A percentile compares a stretch with the other conserved stretches of the same genome.
Conservation (phyloP, 345 rosid genomes). For the Bruguiera parviflora region DNA sequence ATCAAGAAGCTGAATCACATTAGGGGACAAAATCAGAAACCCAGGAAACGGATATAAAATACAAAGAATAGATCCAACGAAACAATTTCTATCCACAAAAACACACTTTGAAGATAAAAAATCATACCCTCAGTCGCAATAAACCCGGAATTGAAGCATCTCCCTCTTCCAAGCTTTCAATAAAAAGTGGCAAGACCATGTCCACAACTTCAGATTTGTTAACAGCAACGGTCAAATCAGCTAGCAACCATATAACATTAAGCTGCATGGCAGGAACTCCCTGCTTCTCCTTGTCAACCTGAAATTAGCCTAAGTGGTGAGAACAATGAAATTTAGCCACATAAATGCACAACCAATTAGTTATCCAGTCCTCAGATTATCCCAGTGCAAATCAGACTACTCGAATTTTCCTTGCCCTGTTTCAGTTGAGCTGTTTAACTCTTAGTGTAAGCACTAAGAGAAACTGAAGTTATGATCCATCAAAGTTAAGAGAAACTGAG, state of each 20-base stretch:
- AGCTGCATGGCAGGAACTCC: slow-evolving; percentile 76
- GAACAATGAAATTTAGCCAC: neutral
- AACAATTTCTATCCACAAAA: slow-evolving; percentile 19
- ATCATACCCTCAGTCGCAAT: slow-evolving; percentile 82
- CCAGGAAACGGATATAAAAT: slow-evolving; percentile 9
- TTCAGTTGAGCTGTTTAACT: no score
- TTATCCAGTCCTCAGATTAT: neutral
- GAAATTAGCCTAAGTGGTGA: slow-evolving; percentile 29
- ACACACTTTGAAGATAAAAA: slow-evolving; percentile 31
- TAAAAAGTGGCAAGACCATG: slow-evolving; percentile 94
- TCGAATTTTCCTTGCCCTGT: no score
- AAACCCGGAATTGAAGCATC: slow-evolving; percentile 88
- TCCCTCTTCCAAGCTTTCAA: slow-evolving; percentile 98
- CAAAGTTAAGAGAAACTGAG: no score
- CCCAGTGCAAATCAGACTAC: neutral
- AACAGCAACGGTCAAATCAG: slow-evolving; percentile 89
- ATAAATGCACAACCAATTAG: neutral
- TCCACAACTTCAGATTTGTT: slow-evolving; percentile 93
- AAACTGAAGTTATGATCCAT: no score
- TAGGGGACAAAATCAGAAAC: slow-evolving; percentile 25
- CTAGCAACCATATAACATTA: slow-evolving; percentile 79
- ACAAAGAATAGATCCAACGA: slow-evolving; percentile 7
- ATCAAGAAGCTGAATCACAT: slow-evolving; percentile 83
- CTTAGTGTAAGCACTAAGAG: no score
- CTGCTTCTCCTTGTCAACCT: slow-evolving; percentile 85